phyloP scores from a whole-genome alignment of 805 yeast species.

The Myxozyma monticola region DNA sequence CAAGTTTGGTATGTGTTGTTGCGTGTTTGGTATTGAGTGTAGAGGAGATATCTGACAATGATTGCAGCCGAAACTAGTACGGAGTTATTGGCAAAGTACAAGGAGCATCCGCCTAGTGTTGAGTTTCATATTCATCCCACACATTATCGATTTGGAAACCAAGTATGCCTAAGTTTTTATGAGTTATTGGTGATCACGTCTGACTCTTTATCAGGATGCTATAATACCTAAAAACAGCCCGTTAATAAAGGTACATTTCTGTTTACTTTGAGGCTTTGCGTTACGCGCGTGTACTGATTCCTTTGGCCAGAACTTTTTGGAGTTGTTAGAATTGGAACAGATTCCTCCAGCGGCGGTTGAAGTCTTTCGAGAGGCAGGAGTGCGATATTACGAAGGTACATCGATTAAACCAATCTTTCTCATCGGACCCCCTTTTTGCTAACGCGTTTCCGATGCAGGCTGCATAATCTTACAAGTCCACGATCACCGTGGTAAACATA shows the following conservation, averaged over 20 bases:
- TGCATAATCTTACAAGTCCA: conserved; percentile 81
- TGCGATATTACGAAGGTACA: conserved; percentile 72
- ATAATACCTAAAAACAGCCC: conserved; percentile 78
- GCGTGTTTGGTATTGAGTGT: no score
- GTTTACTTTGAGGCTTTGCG: no score
- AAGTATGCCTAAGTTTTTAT: conserved; percentile 35
- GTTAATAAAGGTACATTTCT: conserved; percentile 62
- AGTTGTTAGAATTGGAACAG: conserved; percentile 74
- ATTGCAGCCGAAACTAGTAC: conserved; percentile 60
- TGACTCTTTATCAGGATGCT: conserved; percentile 54
- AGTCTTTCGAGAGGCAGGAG: conserved; percentile 81
- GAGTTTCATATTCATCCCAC: conserved; percentile 90
- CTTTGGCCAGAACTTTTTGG: conserved; percentile 54
- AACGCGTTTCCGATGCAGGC: conserved; percentile 38
- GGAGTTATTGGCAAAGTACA: conserved; percentile 73
- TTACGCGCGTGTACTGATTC: no score
- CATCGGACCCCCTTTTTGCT: background rate
- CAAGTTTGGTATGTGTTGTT: conserved; percentile 18
- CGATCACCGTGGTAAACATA: conserved; percentile 65
- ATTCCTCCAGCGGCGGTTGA: conserved; percentile 90
- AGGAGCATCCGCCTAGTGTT: conserved; percentile 73
- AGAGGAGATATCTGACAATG: no score
- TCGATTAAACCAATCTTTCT: no score
- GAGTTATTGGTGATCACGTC: background rate
- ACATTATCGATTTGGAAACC: conserved; percentile 87